These are phyloP conservation scores for Dichotomocladium elegans DNA, from an alignment of 371 early-diverging fungal species.

Conservation along the genomic window DNA sequence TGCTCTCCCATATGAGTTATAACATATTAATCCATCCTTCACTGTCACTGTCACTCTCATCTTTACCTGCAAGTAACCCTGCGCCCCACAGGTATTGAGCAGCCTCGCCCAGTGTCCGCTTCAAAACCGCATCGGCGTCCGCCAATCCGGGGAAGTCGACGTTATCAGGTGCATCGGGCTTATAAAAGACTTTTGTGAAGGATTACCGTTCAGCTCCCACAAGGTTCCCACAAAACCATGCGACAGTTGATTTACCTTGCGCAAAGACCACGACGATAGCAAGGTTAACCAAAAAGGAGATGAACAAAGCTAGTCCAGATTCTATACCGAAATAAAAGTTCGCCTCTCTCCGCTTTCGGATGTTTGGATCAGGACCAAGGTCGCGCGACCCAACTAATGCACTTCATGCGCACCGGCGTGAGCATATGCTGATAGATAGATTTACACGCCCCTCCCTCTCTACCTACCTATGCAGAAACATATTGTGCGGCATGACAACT, in stretches of 20 bases:
- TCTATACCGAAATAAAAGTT: slow-evolving; percentile 69
- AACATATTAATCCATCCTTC: not conserved
- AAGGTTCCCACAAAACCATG: not conserved
- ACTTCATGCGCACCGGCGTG: slow-evolving; percentile 12
- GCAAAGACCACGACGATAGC: slow-evolving; percentile 71
- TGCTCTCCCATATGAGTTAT: not conserved
- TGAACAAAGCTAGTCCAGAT: slow-evolving; percentile 57
- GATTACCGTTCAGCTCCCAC: not conserved
- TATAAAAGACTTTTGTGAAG: slow-evolving; percentile 44
- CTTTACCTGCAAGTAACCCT: slow-evolving; percentile 51
- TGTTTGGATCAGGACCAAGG: slow-evolving; percentile 41
- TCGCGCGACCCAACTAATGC: slow-evolving; percentile 62
- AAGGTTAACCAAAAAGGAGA: slow-evolving; percentile 69
- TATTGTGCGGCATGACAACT: slow-evolving; percentile 77
- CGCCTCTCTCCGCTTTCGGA: slow-evolving; percentile 57
- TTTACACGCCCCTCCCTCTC: slow-evolving; percentile 1
- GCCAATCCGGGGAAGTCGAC: slow-evolving; percentile 44
- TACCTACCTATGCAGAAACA: slow-evolving; percentile 61
- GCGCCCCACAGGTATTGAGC: slow-evolving; percentile 67
- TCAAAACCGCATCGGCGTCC: slow-evolving; percentile 61
- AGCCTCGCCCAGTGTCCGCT: slow-evolving; percentile 47
- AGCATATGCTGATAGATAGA: not conserved
- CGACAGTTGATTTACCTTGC: slow-evolving; percentile 14
- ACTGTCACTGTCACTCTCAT: not conserved
- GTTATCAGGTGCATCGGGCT: slow-evolving; percentile 23